phyloP scores from a whole-genome alignment of 345 rosid genomes.

The Combretum micranthum region DNA sequence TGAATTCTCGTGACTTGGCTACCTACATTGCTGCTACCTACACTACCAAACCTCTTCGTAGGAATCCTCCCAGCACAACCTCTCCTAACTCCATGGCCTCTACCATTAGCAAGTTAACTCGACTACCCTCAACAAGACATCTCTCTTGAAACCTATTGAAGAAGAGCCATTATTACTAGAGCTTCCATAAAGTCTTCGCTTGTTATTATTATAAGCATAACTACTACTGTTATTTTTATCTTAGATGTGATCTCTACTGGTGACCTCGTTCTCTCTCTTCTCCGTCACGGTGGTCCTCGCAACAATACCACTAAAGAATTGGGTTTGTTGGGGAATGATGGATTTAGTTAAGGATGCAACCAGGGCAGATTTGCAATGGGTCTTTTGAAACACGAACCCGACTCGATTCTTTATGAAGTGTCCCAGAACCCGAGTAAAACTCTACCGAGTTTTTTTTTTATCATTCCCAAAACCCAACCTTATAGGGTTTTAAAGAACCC shows the following conservation, averaged over 20 bases:
- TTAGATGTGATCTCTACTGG: slow-evolving; percentile 15
- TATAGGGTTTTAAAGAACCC: too few relatives aligned
- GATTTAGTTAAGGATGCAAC: too few relatives aligned
- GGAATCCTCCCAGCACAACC: slow-evolving; percentile 32
- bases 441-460: too few relatives aligned
- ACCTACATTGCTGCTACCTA: slow-evolving; percentile 16
- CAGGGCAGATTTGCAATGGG: too few relatives aligned
- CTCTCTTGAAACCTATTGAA: not conserved
- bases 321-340: not conserved
- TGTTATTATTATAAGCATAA: slow-evolving; percentile 10
- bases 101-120: slow-evolving; percentile 11
- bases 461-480: too few relatives aligned
- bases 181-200: too few relatives aligned
- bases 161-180: too few relatives aligned
- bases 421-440: too few relatives aligned
- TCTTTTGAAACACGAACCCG: too few relatives aligned
- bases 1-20: not conserved
- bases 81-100: slow-evolving; percentile 19
- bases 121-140: slow-evolving; percentile 30
- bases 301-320: slow-evolving; percentile 26
- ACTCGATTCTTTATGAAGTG: too few relatives aligned
- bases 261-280: slow-evolving; percentile 15
- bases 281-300: slow-evolving; percentile 20
- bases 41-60: slow-evolving; percentile 21
- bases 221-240: slow-evolving; percentile 13